phyloP scores from a whole-genome alignment of 257 asterid species.

The Solanum medicagineum region DNA sequence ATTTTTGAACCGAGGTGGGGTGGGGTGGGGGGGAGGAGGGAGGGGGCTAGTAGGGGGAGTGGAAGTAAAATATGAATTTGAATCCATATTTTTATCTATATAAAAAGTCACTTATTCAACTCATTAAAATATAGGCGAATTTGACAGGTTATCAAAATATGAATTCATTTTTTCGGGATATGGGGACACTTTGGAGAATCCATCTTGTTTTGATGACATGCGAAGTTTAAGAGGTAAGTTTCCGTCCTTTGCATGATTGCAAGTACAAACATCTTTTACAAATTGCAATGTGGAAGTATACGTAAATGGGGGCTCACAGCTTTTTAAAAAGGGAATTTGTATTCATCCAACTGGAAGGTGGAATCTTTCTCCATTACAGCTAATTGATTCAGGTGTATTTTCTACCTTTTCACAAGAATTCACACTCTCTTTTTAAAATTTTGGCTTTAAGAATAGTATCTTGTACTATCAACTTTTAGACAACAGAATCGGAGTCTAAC shows the following conservation, averaged over 20 bases:
- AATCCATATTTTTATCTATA: no score
- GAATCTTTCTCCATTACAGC: background rate
- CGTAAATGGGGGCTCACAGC: background rate
- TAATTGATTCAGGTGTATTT: background rate
- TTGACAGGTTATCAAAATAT: no score
- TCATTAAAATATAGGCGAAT: no score
- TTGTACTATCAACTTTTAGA: background rate
- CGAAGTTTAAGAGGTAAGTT: background rate
- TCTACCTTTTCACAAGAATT: background rate
- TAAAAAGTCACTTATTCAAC: no score
- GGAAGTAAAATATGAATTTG: no score
- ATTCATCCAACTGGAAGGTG: background rate
- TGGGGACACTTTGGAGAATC: background rate
- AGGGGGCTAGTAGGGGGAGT: no score
- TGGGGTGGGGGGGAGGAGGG: no score
- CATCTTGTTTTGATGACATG: background rate
- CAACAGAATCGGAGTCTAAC: background rate
- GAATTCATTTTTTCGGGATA: no score
- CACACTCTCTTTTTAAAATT: background rate
- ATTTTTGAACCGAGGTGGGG: no score
- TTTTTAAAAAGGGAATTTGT: background rate
- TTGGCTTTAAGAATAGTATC: background rate
- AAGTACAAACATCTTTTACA: background rate
- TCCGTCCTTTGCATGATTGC: background rate
- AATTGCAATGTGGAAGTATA: background rate